Evolutionary conservation across 2,329 filamentous ascomycete genomes (phyloP).

Genomic region (Anthostomella pinea): DNA sequence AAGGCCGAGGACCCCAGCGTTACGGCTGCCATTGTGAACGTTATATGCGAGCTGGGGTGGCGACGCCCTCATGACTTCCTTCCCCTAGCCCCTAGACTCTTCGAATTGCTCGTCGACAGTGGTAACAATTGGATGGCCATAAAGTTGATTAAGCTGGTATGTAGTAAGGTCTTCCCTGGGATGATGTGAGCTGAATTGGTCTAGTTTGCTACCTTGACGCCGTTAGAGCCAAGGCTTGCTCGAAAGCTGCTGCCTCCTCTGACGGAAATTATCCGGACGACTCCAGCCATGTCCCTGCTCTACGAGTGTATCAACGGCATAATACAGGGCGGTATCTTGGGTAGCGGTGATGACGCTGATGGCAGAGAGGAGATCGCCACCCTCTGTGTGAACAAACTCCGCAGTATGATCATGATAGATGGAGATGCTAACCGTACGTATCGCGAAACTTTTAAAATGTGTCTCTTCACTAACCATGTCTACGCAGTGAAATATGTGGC

Average conservation of each 20-base stretch:
- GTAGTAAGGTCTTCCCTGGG: constrained; percentile 25
- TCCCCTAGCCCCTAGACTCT: constrained; percentile 84
- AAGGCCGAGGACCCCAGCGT: constrained; percentile 87
- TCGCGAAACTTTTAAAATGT: constrained; percentile 10
- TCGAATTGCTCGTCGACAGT: constrained; percentile 86
- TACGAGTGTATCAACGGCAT: constrained; percentile 99
- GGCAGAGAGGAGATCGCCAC: constrained; percentile 90
- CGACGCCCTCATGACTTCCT: constrained; percentile 90
- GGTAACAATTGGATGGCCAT: constrained; percentile 99
- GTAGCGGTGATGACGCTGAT: constrained; percentile 72
- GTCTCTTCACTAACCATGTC: constrained; percentile 14
- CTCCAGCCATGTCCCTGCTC: constrained; percentile 93
- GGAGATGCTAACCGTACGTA: constrained; percentile 88
- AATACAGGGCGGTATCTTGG: constrained; percentile 91
- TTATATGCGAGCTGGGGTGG: constrained; percentile 95
- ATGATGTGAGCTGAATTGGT: constrained; percentile 20
- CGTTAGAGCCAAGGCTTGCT: constrained; percentile 84
- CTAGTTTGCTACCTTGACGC: constrained; percentile 91
- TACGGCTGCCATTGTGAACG: constrained; percentile 93
- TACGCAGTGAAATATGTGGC: constrained; percentile 90
- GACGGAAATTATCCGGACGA: constrained; percentile 90
- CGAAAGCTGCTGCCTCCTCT: constrained; percentile 88
- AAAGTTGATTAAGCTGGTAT: constrained; percentile 92
- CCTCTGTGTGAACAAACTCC: constrained; percentile 86
- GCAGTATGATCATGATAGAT: constrained; percentile 91